Evolutionary conservation across 306 rosid genomes (phyloP), one percentile per base, ranked within the genome.

Genomic region (Phaseolus lunatus): DNA sequence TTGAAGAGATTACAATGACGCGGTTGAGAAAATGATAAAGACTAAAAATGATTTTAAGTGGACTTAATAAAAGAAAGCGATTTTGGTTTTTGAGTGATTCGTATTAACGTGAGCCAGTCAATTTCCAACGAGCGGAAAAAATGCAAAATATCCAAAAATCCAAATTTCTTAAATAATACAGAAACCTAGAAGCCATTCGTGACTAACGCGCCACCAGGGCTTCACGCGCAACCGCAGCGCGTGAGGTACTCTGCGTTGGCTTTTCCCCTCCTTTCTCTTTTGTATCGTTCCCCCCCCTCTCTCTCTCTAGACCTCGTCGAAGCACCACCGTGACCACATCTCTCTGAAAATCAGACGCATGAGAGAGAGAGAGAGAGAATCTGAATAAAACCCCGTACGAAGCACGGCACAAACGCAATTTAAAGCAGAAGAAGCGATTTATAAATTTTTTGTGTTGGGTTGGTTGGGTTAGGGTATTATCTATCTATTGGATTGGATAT

Each of bases 291-390:
- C 8, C 18, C 27, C 5, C 18, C 27, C 5, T 23, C 63, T 29
- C 66, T 80, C 84, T 77, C 85, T 61, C 41, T 75, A 77, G 84
- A 78, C 85, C 77, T 85, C 50, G 87, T 79, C 84, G 87, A 86
- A 83, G 67, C 78, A 31, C 59, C 43, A 71, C 47, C 33, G 56
- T 12, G 68, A 73, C 52, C 81, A 54, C 87, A 82, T 88, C 81
- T 83, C 80, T 75, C 70, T 79, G 77, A 67, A 76, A 81, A 47
- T 75, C 80, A 8, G 27, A 43, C 15, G 75, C 77, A 75, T 45
- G 11, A 43, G 29, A 80, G 67, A 54, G 31, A 52, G 11, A 43
- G 29, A 80, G 67, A 54, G 31, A 52, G 50, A 19, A 27, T 71
- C 5, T 43, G 14, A 43, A 24, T 2, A 22, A 22, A 0, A 63